Evolutionary conservation across 768 basidiomycete species (phyloP).

Genomic region (Tephrocybe sp.): DNA sequence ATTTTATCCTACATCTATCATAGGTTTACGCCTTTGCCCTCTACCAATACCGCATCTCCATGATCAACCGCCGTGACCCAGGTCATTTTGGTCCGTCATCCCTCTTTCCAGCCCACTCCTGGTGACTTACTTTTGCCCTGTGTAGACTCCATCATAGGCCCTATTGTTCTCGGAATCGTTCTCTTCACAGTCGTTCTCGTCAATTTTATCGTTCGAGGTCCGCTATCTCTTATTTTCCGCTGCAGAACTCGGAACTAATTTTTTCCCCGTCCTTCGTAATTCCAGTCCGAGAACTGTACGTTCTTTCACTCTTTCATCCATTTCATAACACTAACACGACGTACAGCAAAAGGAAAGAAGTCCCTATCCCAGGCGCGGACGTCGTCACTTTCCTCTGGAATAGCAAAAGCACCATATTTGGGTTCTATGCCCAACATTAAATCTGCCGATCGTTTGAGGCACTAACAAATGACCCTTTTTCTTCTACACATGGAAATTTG

Average conservation of each 20-base stretch:
- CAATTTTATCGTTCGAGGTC: slow-evolving; percentile 89
- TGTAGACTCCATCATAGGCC: slow-evolving; percentile 78
- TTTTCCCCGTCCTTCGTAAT: neutral
- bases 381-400: slow-evolving; percentile 15
- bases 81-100: slow-evolving; percentile 75
- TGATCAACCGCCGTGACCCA: slow-evolving; percentile 87
- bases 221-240: slow-evolving; percentile 11
- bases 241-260: no score
- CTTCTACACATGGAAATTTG: no score
- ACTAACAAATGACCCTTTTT: no score
- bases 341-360: slow-evolving; percentile 22
- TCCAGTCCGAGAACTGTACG: slow-evolving; percentile 61
- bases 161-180: slow-evolving; percentile 73
- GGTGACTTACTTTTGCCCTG: neutral
- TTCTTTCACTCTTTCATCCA: neutral
- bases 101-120: neutral
- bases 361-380: slow-evolving; percentile 29
- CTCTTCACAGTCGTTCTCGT: slow-evolving; percentile 86
- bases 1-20: neutral
- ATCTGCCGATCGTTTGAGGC: no score
- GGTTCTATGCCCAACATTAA: slow-evolving; percentile 7
- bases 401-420: neutral
- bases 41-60: slow-evolving; percentile 85
- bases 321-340: neutral
- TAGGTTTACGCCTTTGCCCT: slow-evolving; percentile 84